phyloP scores from a whole-genome alignment of 257 asterid genomes.

The Echium plantagineum region DNA sequence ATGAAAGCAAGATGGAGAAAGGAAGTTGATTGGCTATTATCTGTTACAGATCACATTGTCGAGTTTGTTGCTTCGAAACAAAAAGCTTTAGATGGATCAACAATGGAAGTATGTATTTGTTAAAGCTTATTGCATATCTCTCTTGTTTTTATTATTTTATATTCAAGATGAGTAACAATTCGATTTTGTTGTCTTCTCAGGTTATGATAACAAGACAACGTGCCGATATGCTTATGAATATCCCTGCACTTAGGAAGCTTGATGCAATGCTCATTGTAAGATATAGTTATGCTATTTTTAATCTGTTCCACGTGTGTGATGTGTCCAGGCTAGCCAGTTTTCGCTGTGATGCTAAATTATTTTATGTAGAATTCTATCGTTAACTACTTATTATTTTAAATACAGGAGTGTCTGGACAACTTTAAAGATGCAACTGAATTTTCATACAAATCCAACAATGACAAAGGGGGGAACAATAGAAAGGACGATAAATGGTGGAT shows the following conservation, averaged over 20 bases:
- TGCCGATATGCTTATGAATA: conserved; percentile 66
- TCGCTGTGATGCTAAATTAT: too few relatives aligned
- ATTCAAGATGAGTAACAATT: neutral
- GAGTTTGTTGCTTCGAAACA: conserved; percentile 85
- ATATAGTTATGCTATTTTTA: neutral
- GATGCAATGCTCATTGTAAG: conserved; percentile 84
- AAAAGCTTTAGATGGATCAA: conserved; percentile 52
- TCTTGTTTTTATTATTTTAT: neutral
- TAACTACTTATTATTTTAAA: neutral
- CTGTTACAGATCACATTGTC: conserved; percentile 86
- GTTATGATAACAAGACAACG: conserved; percentile 68
- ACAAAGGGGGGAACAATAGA: conserved; percentile 21
- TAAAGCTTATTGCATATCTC: neutral
- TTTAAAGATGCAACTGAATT: conserved; percentile 67
- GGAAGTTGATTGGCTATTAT: conserved; percentile 88
- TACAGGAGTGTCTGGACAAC: conserved; percentile 84
- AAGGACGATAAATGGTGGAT: conserved; percentile 87
- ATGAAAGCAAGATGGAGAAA: conserved; percentile 67
- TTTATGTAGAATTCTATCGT: too few relatives aligned
- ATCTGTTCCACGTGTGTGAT: too few relatives aligned
- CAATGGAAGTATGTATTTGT: conserved; percentile 27
- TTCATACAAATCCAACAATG: conserved; percentile 35
- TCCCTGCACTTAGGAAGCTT: conserved; percentile 73
- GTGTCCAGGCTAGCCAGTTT: too few relatives aligned
- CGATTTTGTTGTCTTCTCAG: conserved; percentile 23